A percentile compares a stretch with the other conserved stretches of the same genome.
Conservation (phyloP, 208 protist genomes). For the Leishmania turanica region DNA sequence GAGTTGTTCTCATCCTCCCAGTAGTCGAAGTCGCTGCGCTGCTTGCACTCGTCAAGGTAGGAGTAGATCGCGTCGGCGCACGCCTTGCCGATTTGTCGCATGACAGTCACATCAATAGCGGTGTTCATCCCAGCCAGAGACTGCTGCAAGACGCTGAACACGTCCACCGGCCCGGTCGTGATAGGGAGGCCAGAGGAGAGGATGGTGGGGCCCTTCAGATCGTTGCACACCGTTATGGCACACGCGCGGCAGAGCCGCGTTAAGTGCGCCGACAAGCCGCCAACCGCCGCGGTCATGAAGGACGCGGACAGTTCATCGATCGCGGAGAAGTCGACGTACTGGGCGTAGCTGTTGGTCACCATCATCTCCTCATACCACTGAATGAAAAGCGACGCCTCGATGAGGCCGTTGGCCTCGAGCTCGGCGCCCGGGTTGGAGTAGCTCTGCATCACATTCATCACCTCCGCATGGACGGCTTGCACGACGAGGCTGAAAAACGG, state of each 20-base stretch:
- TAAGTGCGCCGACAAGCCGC: conserved; percentile 75
- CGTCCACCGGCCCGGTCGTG: conserved; percentile 83
- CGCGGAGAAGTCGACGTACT: conserved; percentile 59
- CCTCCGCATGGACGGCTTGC: conserved; percentile 63
- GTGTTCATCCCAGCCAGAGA: conserved; percentile 72
- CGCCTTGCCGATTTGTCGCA: conserved; percentile 76
- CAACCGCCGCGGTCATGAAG: conserved; percentile 78
- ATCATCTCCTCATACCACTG: conserved; percentile 89
- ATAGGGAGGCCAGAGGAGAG: conserved; percentile 61
- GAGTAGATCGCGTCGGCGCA: conserved; percentile 76
- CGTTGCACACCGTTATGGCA: conserved; percentile 66
- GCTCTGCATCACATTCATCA: conserved; percentile 72
- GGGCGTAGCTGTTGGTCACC: conserved; percentile 61
- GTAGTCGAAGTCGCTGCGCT: conserved; percentile 81
- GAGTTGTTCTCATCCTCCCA: conserved; percentile 76
- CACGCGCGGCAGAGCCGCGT: conserved; percentile 74
- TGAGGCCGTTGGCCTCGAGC: conserved; percentile 67
- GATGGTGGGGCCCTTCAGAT: conserved; percentile 55
- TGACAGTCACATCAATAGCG: conserved; percentile 69
- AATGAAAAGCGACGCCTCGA: conserved; percentile 84
- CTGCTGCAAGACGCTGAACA: conserved; percentile 89
- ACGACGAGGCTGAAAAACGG: conserved; percentile 83
- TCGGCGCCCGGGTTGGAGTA: conserved; percentile 58
- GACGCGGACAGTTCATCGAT: conserved; percentile 69
- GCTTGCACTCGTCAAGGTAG: conserved; percentile 79